Evolutionary conservation across 768 basidiomycete genomes (phyloP), one percentile per base, ranked within the genome.

Genomic region (Boletus tomentosulus): DNA sequence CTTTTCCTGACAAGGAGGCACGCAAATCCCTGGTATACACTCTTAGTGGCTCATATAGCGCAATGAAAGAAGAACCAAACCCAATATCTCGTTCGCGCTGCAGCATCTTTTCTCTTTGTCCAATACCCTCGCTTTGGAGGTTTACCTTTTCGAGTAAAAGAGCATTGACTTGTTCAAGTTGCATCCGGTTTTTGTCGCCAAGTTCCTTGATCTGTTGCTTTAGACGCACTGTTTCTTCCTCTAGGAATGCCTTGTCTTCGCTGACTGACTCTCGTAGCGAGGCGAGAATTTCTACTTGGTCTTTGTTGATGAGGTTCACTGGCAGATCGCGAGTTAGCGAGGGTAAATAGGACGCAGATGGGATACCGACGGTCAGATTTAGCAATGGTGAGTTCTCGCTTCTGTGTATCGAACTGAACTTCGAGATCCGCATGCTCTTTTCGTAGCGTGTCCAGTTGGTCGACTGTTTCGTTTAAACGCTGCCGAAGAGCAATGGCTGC

Each of bases 291-390:
- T 95, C 94, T 22, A 94, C 75, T 67, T 98, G 92, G 66, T 97
- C 93, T 67, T 91, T 92, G 75, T 93, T 89, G 43, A 98, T 87
- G 42, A 98, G 79, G 43, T 83, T 89, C 64, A 98, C 94, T 96
- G 62, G 12, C 33, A 35, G 44, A 60, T 37, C 27, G 19, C 28
- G 43, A 28, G 44, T 57, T 10, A 54, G 61, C 46, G 7, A 57
- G 38, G 4, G 6, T 53, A 35, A 34, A 25, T n/a, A 10, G 5
- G 16, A 45, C 28, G 5, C 13, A 12, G 39, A 37, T 1, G 49
- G 49, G 24, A 13, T 15, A 74, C 86, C 62, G 61, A 96, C 94
- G 67, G 66, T 96, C 89, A 10, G 92, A 92, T 66, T 88, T 91
- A 44, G 89, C 89, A 56, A 93, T 79, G 0, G 82, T 89, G 48